Percentiles rank a stretch among this genome's conserved stretches.
These are phyloP conservation scores for Ceratobasidium sp. DNA, from an alignment of 1,284 basidiomycete genomes.

Conservation along the genomic window DNA sequence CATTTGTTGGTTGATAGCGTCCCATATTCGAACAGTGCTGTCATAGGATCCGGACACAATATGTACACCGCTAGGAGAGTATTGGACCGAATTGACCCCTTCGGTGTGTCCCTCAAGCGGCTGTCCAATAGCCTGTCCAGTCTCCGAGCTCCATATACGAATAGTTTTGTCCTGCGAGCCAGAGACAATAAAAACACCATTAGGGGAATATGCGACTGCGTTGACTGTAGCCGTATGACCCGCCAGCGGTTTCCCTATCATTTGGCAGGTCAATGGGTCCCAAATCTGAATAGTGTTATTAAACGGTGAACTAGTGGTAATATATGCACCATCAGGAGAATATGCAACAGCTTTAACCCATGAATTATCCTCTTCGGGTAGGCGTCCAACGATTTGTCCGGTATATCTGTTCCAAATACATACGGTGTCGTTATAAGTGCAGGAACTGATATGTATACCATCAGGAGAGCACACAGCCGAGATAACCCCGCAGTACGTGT, in stretches of 20 bases:
- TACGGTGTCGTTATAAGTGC: not conserved
- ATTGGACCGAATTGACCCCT: not conserved
- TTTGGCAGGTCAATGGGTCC: slow-evolving; percentile 21
- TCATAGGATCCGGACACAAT: not conserved
- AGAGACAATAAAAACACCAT: no score
- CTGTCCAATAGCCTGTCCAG: no score
- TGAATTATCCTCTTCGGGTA: not conserved
- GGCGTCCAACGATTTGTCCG: not conserved
- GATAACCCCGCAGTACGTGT: not conserved
- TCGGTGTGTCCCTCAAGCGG: not conserved
- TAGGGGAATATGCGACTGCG: no score
- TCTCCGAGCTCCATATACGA: no score
- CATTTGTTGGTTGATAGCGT: not conserved
- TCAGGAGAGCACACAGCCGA: not conserved
- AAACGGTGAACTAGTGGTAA: slow-evolving; percentile 10
- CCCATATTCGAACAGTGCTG: not conserved
- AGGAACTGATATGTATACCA: not conserved
- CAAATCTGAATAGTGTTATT: slow-evolving; percentile 20
- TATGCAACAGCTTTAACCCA: not conserved
- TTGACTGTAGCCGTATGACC: not conserved
- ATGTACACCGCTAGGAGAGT: not conserved
- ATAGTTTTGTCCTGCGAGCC: no score
- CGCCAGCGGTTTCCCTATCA: slow-evolving; percentile 3
- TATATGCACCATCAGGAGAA: slow-evolving; percentile 19
- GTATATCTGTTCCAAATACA: not conserved